Percentiles rank a stretch among this genome's conserved stretches.
phyloP scores from a whole-genome alignment of 306 rosid species.

The Rubus parviflorus region DNA sequence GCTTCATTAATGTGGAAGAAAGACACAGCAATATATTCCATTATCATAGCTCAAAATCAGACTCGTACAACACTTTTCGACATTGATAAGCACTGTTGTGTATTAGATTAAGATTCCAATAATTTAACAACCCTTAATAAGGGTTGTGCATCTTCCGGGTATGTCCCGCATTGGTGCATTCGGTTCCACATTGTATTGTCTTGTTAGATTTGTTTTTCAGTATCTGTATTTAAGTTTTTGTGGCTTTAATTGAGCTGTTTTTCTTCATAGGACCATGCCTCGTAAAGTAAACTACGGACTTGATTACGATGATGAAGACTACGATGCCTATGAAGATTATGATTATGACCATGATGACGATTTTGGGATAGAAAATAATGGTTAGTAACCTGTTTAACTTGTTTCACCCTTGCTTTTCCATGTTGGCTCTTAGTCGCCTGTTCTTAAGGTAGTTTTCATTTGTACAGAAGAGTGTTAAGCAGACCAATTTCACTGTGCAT shows the following conservation, averaged over 20 bases:
- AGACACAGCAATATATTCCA: constrained; percentile 9
- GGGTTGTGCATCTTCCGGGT: constrained; percentile 27
- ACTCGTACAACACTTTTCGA: neutral
- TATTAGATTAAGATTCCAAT: constrained; percentile 18
- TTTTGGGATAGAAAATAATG: constrained; percentile 43
- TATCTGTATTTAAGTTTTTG: constrained; percentile 13
- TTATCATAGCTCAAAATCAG: neutral
- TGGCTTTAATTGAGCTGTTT: constrained; percentile 13
- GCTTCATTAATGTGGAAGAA: constrained; percentile 32
- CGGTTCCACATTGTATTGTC: neutral
- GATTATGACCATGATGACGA: constrained; percentile 39
- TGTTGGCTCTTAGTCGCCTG: too few species aligned
- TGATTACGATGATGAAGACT: constrained; percentile 53
- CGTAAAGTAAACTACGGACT: constrained; percentile 65
- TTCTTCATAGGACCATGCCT: constrained; percentile 58
- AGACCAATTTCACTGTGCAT: neutral
- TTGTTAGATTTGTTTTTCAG: neutral
- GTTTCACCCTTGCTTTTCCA: too few species aligned
- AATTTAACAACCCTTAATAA: neutral
- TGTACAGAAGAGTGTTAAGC: neutral
- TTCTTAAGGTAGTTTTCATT: neutral
- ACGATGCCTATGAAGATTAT: constrained; percentile 49
- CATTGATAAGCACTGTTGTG: constrained; percentile 1
- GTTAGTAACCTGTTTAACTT: constrained; percentile 35
- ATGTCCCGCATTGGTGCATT: constrained; percentile 10